Evolutionary conservation across 495 filamentous ascomycete species (phyloP).

Genomic region (Mytilinidion resinicola): DNA sequence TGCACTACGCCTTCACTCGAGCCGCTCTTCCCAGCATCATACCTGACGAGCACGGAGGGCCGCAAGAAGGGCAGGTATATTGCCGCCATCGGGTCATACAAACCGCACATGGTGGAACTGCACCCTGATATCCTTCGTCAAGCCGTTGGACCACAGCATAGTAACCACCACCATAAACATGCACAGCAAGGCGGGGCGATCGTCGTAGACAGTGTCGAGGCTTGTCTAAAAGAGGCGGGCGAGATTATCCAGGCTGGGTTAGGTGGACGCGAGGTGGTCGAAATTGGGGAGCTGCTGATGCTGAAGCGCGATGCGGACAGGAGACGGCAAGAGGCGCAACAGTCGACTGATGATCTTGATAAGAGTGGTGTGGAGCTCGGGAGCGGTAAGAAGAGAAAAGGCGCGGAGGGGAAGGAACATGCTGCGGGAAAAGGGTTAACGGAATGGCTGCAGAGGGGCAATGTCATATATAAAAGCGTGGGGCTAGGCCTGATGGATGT

Average conservation of each 20-base stretch:
- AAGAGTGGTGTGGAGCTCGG: conserved; percentile 18
- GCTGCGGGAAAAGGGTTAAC: conserved; percentile 51
- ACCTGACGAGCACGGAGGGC: conserved; percentile 62
- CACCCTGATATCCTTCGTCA: conserved; percentile 66
- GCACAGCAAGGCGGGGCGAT: conserved; percentile 66
- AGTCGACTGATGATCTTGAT: conserved; percentile 12
- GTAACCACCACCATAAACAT: conserved; percentile 63
- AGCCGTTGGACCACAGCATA: conserved; percentile 51
- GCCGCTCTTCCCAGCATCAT: conserved; percentile 58
- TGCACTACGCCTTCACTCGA: conserved; percentile 61
- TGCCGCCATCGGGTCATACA: conserved; percentile 77
- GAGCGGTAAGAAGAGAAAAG: conserved; percentile 23
- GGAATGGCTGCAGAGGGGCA: conserved; percentile 70
- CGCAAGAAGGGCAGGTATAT: conserved; percentile 71
- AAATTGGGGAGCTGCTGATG: conserved; percentile 82
- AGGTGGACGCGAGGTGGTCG: conserved; percentile 64
- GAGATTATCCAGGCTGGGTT: conserved; percentile 80
- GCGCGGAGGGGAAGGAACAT: conserved; percentile 30
- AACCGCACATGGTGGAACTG: conserved; percentile 77
- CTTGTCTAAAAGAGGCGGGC: conserved; percentile 77
- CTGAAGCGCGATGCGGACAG: conserved; percentile 44
- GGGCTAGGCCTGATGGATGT: conserved; percentile 78
- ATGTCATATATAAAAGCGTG: conserved; percentile 82
- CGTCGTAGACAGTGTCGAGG: conserved; percentile 75
- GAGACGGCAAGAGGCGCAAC: conserved; percentile 33